Percentiles rank a stretch among this genome's conserved stretches.
Evolutionary conservation across 371 early-diverging fungal species (phyloP).

Genomic region (Mortierella sp.): DNA sequence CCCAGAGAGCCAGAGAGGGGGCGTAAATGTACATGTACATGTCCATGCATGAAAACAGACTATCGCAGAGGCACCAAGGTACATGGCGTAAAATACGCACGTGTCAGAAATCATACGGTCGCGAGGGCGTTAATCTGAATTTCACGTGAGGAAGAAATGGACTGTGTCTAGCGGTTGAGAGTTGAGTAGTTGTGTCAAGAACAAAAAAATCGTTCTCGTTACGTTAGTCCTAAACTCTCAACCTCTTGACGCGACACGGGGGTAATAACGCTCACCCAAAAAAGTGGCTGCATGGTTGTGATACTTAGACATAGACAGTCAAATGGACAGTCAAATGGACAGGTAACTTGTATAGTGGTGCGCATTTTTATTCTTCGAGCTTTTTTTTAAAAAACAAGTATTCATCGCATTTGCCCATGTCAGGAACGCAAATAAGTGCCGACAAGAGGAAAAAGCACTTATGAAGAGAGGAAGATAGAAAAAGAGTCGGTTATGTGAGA

Average conservation of each 20-base stretch:
- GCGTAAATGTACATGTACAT: not conserved
- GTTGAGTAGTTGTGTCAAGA: not conserved
- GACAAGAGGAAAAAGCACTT: not conserved
- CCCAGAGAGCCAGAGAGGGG: not conserved
- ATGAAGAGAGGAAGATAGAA: not conserved
- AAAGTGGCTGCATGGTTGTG: not conserved
- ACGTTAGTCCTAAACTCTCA: not conserved
- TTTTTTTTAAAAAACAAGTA: not conserved
- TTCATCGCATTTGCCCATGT: not conserved
- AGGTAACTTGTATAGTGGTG: not conserved
- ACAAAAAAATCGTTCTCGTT: not conserved
- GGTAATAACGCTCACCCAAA: not conserved
- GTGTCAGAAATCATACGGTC: conserved; percentile 1
- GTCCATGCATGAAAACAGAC: conserved; percentile 6
- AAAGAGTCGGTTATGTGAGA: not conserved
- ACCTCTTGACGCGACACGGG: not conserved
- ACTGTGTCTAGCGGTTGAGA: not conserved
- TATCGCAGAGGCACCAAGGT: not conserved
- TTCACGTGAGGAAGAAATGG: not conserved
- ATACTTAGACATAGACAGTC: not conserved
- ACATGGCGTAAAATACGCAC: not conserved
- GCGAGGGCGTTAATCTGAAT: not conserved
- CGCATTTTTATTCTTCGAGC: not conserved
- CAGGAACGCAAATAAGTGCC: not conserved
- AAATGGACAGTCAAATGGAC: no score